A percentile compares a stretch with the other conserved stretches of the same genome.
phyloP scores from a whole-genome alignment of 305 asterid species.

The Solanum hybrid region DNA sequence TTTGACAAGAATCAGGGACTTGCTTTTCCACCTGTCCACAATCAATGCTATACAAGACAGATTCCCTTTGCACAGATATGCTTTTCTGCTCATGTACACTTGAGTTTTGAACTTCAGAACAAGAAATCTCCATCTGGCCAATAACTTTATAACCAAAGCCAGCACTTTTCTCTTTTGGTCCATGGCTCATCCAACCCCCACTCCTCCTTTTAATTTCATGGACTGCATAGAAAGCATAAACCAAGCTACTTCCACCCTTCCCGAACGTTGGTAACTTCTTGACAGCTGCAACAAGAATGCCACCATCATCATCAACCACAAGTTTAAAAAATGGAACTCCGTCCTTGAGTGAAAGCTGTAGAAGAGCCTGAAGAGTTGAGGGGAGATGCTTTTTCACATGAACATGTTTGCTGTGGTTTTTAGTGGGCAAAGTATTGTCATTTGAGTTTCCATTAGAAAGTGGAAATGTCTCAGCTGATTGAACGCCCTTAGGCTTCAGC shows the following conservation, averaged over 20 bases:
- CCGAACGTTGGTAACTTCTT: constrained; percentile 40
- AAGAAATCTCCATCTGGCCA: constrained; percentile 71
- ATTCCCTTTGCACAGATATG: constrained; percentile 38
- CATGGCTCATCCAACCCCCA: constrained; percentile 68
- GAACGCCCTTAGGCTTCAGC: constrained; percentile 43
- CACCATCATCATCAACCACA: constrained; percentile 55
- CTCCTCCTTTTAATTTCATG: constrained; percentile 65
- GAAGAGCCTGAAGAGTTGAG: constrained; percentile 39
- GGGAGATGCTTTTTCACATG: constrained; percentile 27
- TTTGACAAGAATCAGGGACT: constrained; percentile 27
- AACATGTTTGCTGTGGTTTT: constrained; percentile 14
- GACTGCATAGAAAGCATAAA: constrained; percentile 65
- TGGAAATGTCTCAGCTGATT: constrained; percentile 26
- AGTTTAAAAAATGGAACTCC: constrained; percentile 73
- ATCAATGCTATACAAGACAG: constrained; percentile 48
- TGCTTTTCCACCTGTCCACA: constrained; percentile 31
- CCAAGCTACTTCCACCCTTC: constrained; percentile 41
- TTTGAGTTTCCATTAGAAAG: constrained; percentile 18
- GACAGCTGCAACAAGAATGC: constrained; percentile 69
- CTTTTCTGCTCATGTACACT: constrained; percentile 7
- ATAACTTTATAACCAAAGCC: constrained; percentile 49
- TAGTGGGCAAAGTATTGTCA: constrained; percentile 14
- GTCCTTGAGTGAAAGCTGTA: constrained; percentile 56
- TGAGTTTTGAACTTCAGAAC: constrained; percentile 15
- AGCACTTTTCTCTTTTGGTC: constrained; percentile 46